Evolutionary conservation across 495 filamentous ascomycete species (phyloP), one percentile per base, ranked within the genome.

Genomic region (Penicillium parvum): DNA sequence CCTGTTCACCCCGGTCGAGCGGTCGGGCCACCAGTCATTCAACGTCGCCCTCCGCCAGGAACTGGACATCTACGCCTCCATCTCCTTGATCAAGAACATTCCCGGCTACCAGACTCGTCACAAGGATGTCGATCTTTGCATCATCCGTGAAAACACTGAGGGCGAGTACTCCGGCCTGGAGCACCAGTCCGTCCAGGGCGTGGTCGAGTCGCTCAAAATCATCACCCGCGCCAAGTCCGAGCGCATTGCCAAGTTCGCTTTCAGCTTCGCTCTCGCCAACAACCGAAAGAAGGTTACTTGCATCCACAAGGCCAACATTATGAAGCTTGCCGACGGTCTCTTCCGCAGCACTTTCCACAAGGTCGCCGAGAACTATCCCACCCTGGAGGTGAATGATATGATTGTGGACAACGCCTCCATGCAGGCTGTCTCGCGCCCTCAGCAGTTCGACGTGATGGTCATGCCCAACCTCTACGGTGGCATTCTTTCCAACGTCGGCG

Each of bases 241-340:
- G 79, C 87, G 92, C 46, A 97, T 98, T 57, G 87, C 90, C 66
- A 96, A 96, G 67, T 98, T 98, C 58, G 92, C 94, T 35, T 96
- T 97, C 71, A 83, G 84, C 68, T 98, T 97, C 63, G 92, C 92
- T 11, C 83, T 96, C 32, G 92, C 94, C 57, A 98, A 97, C 75
- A 89, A 95, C 81, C 79, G 94, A 58, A 88, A 92, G 76, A 97
- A 96, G 82, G 88, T 97, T 19, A 97, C 90, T 49, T 96, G 90
- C 70, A 96, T 98, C 58, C 94, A 98, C 80, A 98, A 98, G 77
- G 94, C 92, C 61, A 98, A 97, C 76, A 98, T 98, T 74, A 98
- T 98, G 92, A 97, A 98, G 78, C 77, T 98, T 37, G 91, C 90
- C 68, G 92, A 97, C 59, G 92, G 92, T 72, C 84, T 98, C 45